These are phyloP conservation scores for Hsuehochloa calcarea DNA, from an alignment of 176 grass and related monocot species.

Conservation along the genomic window DNA sequence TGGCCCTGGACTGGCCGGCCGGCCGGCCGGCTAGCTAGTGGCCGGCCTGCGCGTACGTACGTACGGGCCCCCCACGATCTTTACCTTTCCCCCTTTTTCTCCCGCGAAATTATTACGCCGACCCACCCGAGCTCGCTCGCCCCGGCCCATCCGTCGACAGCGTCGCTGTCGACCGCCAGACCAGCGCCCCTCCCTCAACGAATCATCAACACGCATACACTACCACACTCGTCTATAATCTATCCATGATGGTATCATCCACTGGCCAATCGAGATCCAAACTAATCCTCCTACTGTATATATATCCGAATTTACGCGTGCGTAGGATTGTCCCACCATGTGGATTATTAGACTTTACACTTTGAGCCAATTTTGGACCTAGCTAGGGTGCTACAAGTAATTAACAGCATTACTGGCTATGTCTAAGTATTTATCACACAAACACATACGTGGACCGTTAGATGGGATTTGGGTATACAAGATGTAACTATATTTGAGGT, in stretches of 20 bases:
- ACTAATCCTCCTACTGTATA: neutral
- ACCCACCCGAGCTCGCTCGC: neutral
- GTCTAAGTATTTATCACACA: neutral
- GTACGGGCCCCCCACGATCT: conserved; percentile 34
- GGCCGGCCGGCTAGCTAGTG: conserved; percentile 20
- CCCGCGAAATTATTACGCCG: conserved; percentile 46
- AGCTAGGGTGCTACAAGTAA: neutral
- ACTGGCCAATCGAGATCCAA: neutral
- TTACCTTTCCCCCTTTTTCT: conserved; percentile 42
- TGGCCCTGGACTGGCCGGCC: conserved; percentile 42
- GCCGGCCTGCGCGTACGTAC: conserved; percentile 5
- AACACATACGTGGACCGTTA: neutral
- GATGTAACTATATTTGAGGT: neutral
- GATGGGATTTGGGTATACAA: neutral
- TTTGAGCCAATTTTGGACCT: neutral
- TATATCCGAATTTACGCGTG: neutral
- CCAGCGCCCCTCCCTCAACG: too few relatives aligned
- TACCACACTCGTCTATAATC: neutral
- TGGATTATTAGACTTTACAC: too few relatives aligned
- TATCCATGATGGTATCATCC: neutral
- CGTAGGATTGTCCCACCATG: neutral
- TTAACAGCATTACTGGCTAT: neutral
- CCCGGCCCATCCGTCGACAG: neutral
- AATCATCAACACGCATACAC: neutral
- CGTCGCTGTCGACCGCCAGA: conserved; percentile 33